Conservation (phyloP, 2,329 filamentous ascomycete genomes). For the Pyrenophora tritici-repentis region DNA sequence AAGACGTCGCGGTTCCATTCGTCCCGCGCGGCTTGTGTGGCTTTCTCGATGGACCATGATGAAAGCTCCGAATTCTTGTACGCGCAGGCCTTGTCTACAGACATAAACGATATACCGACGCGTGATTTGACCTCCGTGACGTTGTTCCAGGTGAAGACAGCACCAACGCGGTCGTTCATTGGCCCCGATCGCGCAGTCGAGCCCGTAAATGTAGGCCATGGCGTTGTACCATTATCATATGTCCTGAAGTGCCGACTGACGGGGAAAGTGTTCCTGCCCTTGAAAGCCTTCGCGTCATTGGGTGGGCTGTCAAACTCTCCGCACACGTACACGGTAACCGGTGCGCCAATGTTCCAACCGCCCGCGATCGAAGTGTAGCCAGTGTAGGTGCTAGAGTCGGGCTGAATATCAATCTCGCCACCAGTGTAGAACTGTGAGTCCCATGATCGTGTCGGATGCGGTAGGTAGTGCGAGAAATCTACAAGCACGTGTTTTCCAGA, state of each 20-base stretch:
- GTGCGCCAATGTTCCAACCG: constrained; percentile 47
- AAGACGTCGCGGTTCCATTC: constrained; percentile 61
- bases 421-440: constrained; percentile 46
- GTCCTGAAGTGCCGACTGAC: constrained; percentile 40
- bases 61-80: constrained; percentile 55
- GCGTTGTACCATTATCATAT: constrained; percentile 38
- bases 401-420: constrained; percentile 42
- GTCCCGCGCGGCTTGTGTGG: constrained; percentile 48
- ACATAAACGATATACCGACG: constrained; percentile 57
- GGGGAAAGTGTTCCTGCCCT: constrained; percentile 46
- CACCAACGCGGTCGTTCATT: constrained; percentile 54
- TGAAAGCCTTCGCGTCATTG: constrained; percentile 33
- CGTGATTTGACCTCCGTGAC: constrained; percentile 53
- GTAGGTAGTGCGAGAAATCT: constrained; percentile 54
- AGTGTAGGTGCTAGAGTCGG: constrained; percentile 36
- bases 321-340: constrained; percentile 44
- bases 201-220: constrained; percentile 37
- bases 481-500: constrained; percentile 52
- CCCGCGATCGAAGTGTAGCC: constrained; percentile 43
- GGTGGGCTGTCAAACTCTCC: constrained; percentile 41
- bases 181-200: constrained; percentile 37
- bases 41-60: constrained; percentile 50
- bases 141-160: constrained; percentile 56
- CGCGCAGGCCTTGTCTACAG: constrained; percentile 53
- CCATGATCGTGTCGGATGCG: constrained; percentile 40